These are phyloP conservation scores for Dictyostelium citrinum DNA, from an alignment of 78 protist genomes.

Conservation along the genomic window DNA sequence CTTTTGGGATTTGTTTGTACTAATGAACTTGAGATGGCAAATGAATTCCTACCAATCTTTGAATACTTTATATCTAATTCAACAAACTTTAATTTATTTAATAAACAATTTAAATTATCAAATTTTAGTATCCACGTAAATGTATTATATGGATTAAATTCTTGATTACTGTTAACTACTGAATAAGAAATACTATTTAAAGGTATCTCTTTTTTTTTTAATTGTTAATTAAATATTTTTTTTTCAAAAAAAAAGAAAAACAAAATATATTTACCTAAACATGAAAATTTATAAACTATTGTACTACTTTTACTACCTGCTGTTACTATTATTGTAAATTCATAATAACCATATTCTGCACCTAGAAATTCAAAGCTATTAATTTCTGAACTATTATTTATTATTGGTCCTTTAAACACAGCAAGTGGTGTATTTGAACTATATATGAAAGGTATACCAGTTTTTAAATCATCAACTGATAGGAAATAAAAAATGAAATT, in stretches of 20 bases:
- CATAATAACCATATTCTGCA: background rate
- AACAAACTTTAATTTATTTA: background rate
- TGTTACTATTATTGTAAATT: background rate
- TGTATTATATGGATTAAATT: background rate
- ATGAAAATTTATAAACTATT: background rate
- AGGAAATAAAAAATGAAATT: background rate
- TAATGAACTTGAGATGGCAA: background rate
- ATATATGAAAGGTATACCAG: background rate
- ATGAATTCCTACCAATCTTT: background rate
- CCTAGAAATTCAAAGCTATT: background rate
- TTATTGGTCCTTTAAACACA: background rate
- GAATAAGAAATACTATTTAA: background rate
- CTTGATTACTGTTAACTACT: background rate
- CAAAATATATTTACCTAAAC: background rate
- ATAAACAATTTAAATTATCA: background rate
- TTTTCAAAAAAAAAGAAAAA: no score
- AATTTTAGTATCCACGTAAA: background rate
- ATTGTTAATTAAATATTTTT: no score
- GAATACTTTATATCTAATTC: background rate
- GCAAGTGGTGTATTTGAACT: background rate
- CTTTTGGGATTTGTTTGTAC: background rate
- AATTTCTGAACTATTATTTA: background rate
- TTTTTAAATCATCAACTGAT: background rate
- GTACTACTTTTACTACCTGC: background rate
- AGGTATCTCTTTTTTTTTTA: background rate